Evolutionary conservation across 768 basidiomycete species (phyloP).

Genomic region (Mycena polygramma): DNA sequence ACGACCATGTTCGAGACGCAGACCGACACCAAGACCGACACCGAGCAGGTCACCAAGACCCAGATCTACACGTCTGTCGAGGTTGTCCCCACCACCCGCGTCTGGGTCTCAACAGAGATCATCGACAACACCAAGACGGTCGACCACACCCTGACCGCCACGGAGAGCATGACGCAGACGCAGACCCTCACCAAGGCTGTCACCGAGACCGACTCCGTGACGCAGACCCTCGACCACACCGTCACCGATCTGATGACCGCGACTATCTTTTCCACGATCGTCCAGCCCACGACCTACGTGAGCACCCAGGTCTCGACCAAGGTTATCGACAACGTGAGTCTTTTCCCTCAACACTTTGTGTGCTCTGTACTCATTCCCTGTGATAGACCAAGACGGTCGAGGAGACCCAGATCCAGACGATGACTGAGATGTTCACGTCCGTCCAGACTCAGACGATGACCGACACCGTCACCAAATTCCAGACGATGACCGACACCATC

Average conservation of each 20-base stretch:
- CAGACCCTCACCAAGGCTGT: conserved; percentile 61
- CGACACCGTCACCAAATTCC: conserved; percentile 63
- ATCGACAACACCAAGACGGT: conserved; percentile 68
- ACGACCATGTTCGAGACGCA: conserved; percentile 50
- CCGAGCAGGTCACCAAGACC: conserved; percentile 58
- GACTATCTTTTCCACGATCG: conserved; percentile 64
- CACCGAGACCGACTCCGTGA: conserved; percentile 56
- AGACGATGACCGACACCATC: conserved; percentile 66
- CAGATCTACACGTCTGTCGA: conserved; percentile 65
- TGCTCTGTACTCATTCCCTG: conserved; percentile 15
- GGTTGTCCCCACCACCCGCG: conserved; percentile 71
- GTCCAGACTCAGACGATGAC: conserved; percentile 71
- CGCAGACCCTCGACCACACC: conserved; percentile 47
- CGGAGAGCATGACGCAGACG: conserved; percentile 73
- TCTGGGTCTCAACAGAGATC: conserved; percentile 77
- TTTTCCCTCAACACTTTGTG: neutral
- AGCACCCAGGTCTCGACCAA: conserved; percentile 66
- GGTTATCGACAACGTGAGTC: conserved; percentile 71
- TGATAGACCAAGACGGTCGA: conserved; percentile 70
- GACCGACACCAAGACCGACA: conserved; percentile 54
- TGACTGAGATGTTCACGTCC: conserved; percentile 66
- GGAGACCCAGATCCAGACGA: conserved; percentile 63
- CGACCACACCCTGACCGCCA: conserved; percentile 73
- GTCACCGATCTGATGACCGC: conserved; percentile 68
- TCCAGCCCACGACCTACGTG: conserved; percentile 70